Percentiles rank a stretch among this genome's conserved stretches.
Conservation (phyloP, 345 rosid species). For the Eucalyptus grandis region DNA sequence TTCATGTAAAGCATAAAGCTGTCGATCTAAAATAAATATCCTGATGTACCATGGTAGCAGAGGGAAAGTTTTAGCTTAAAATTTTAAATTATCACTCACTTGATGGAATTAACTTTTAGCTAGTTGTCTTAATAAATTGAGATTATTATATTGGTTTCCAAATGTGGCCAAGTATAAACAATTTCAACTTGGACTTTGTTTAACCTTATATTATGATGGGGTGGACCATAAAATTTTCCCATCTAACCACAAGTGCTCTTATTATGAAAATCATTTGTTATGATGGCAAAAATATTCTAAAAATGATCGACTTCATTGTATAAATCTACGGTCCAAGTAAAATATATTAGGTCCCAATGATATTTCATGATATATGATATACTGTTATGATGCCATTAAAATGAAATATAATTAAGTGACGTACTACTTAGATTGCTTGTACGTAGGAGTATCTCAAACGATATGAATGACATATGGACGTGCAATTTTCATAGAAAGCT, state of each 20-base stretch:
- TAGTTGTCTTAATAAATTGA: not conserved
- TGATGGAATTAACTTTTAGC: not conserved
- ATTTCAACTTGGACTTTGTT: not conserved
- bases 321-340: not conserved
- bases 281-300: not conserved
- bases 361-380: not conserved
- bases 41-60: not conserved
- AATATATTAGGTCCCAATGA: not conserved
- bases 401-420: not conserved
- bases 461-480: not conserved
- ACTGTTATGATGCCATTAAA: not conserved
- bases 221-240: not conserved
- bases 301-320: not conserved
- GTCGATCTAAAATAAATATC: not conserved
- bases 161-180: not conserved
- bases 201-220: not conserved
- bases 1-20: not conserved
- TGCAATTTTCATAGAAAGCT: not conserved
- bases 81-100: not conserved
- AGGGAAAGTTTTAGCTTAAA: too few species aligned
- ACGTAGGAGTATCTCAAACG: not conserved
- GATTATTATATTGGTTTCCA: not conserved
- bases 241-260: not conserved
- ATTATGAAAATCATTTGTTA: not conserved
- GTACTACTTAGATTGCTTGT: not conserved